Base-by-base conservation (phyloP, 2,329 filamentous ascomycete species). In the Rhynchosporium secalis region DNA sequence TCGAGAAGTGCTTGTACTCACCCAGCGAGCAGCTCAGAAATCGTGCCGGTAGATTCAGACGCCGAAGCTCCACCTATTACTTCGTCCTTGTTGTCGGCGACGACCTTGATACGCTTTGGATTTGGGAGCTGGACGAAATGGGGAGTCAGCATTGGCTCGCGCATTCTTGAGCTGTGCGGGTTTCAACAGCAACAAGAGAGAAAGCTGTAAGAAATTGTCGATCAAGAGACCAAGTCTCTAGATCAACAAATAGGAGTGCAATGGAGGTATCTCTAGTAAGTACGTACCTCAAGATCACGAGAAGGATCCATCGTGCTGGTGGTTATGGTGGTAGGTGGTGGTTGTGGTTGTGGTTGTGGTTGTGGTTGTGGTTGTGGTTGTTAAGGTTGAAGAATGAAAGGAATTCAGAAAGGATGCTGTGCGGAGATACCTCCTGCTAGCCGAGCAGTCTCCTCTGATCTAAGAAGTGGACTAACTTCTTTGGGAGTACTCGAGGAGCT, bases 371-470 rank as follows among this genome's bases (percentile, higher is more conserved):
- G 26, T 20, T 28, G 45, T 20, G 3, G 13, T 45, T 45, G n/a
- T 46, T 28, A 36, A 28, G 36, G 51, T 29, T 54, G 36, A 13
- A 29, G n/a, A n/a, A 40, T 10, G 51, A 38, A 29, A 10, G 20
- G 13, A 28, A 13, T 54, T 54, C 12, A 8, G n/a, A 41, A 38
- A 28, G 9, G 33, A n/a, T 15, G 49, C 1, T 52, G 33, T 52
- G 49, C 15, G 49, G 33, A 40, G 26, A 40, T 3, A 33, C n/a
- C 10, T 33, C 38, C 8, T 8, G 49, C 31, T 20, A 40, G 3
- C 15, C 49, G 49, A 52, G n/a, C 7, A 33, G 49, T 31, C 49
- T 52, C 49, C 33, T 52, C 49, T n/a, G 31, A 6, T 36, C n/a
- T 36, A 38, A n/a, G 9, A 26, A 33, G 15, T 5, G n/a, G 12